Conservation (phyloP, 768 basidiomycete genomes). For the Chalciporus pseudorubinellus region DNA sequence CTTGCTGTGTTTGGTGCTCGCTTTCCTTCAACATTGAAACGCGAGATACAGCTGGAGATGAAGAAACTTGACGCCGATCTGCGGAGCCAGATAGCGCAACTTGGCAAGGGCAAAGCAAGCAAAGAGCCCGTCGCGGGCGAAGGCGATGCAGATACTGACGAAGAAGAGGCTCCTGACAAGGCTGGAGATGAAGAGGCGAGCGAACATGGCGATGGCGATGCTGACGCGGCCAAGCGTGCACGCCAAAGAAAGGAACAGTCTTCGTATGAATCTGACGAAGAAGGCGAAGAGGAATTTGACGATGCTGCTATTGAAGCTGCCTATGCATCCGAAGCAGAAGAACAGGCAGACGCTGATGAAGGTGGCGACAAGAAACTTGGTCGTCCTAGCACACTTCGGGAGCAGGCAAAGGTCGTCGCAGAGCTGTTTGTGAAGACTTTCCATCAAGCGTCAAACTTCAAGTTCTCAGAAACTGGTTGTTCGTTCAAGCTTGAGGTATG, state of each 20-base stretch:
- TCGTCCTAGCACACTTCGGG: conserved; percentile 34
- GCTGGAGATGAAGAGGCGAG: conserved; percentile 61
- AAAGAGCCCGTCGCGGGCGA: conserved; percentile 42
- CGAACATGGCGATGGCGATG: conserved; percentile 81
- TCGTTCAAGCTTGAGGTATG: conserved; percentile 83
- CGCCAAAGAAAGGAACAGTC: conserved; percentile 70
- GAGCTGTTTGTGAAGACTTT: conserved; percentile 56
- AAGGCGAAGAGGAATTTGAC: conserved; percentile 45
- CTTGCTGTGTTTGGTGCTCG: conserved; percentile 65
- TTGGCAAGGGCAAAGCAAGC: conserved; percentile 74
- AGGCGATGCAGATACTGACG: conserved; percentile 51
- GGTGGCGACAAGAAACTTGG: conserved; percentile 19
- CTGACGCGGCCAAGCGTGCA: conserved; percentile 71
- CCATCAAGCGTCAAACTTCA: conserved; percentile 68
- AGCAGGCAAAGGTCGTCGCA: conserved; percentile 43
- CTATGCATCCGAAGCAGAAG: conserved; percentile 49
- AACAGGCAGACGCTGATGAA: conserved; percentile 34
- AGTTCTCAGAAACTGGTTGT: conserved; percentile 63
- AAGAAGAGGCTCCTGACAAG: conserved; percentile 40
- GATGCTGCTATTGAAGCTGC: conserved; percentile 62
- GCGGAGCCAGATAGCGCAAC: conserved; percentile 71
- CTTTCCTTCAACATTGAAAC: conserved; percentile 80
- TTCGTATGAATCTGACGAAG: conserved; percentile 65
- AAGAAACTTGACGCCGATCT: conserved; percentile 79
- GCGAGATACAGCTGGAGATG: conserved; percentile 84